Percentiles rank a stretch among this genome's conserved stretches.
These are phyloP conservation scores for Penicillium verhagenii DNA, from an alignment of 495 filamentous ascomycete genomes.

Conservation along the genomic window DNA sequence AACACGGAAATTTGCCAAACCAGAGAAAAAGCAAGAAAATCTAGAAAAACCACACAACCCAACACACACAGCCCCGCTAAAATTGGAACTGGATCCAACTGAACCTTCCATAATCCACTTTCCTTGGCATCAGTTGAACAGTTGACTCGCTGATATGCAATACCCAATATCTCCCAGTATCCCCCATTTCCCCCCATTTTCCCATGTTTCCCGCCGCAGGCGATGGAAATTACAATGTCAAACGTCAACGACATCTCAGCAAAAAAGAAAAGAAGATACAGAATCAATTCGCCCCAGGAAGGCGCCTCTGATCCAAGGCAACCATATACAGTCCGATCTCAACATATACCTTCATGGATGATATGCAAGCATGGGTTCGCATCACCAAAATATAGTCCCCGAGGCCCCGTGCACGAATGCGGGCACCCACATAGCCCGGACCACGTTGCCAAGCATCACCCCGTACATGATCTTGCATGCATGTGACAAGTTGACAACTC, in stretches of 20 bases:
- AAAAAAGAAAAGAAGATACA: neutral
- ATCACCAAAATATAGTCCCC: neutral
- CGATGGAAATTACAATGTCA: neutral
- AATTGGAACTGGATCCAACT: no score
- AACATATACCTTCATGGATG: neutral
- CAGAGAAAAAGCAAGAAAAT: no score
- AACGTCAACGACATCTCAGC: neutral
- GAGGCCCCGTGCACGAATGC: neutral
- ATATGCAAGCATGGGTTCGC: neutral
- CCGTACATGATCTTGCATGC: neutral
- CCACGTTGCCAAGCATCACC: neutral
- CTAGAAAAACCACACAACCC: no score
- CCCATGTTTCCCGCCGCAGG: neutral
- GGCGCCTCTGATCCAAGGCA: neutral
- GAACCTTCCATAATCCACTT: no score
- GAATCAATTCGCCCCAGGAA: neutral
- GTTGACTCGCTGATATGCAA: no score
- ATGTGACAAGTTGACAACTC: neutral
- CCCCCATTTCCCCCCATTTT: no score
- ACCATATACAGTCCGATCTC: neutral
- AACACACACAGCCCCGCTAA: no score
- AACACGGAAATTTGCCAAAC: no score
- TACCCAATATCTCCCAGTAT: no score
- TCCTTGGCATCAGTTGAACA: no score
- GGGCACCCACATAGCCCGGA: neutral